Conservation (phyloP, 768 basidiomycete species). For the Neoboletus subvelutipes region DNA sequence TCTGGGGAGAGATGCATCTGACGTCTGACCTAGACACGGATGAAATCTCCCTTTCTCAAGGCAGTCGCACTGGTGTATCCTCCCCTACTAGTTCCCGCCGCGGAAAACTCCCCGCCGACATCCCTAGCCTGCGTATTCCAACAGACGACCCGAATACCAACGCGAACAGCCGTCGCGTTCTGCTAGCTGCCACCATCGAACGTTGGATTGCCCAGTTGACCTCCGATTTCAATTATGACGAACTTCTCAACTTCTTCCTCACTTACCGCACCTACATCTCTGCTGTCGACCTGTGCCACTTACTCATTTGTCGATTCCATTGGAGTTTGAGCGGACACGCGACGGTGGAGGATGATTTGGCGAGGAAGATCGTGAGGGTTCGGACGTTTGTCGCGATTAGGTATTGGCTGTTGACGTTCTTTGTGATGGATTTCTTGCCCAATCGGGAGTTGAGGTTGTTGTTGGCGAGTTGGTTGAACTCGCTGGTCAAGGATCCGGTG, state of each 20-base stretch:
- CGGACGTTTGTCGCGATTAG: conserved; percentile 88
- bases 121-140: conserved; percentile 30
- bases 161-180: conserved; percentile 35
- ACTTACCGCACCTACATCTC: conserved; percentile 86
- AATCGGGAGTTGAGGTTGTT: conserved; percentile 72
- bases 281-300: conserved; percentile 74
- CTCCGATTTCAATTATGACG: conserved; percentile 81
- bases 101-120: conserved; percentile 24
- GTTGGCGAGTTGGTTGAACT: conserved; percentile 80
- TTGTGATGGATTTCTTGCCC: conserved; percentile 83
- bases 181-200: conserved; percentile 91
- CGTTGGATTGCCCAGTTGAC: conserved; percentile 93
- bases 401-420: conserved; percentile 91
- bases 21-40: conserved; percentile 35
- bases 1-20: conserved; percentile 70
- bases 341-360: conserved; percentile 58
- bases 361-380: conserved; percentile 77
- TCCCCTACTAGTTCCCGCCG: conserved; percentile 41
- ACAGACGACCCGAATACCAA: conserved; percentile 32
- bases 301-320: conserved; percentile 85
- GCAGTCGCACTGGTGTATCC: conserved; percentile 39
- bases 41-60: conserved; percentile 39
- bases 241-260: conserved; percentile 86
- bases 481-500: conserved; percentile 68
- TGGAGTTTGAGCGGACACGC: conserved; percentile 62